Evolutionary conservation across 2,329 filamentous ascomycete species (phyloP).

Genomic region (Ophiostoma ulmi): DNA sequence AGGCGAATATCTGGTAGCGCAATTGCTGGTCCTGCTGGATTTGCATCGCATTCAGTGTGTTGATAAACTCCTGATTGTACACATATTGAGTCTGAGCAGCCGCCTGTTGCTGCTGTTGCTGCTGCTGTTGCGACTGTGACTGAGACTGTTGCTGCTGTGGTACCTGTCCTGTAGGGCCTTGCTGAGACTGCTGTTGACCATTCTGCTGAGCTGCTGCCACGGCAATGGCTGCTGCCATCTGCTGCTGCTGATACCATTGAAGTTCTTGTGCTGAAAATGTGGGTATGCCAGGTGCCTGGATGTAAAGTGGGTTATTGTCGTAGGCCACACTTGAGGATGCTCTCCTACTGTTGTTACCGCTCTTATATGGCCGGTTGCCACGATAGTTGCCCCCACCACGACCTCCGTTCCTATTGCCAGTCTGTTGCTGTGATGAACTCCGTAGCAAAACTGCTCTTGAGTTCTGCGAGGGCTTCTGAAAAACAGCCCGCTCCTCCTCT

Average conservation of each 20-base stretch:
- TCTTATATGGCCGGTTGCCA: conserved; percentile 45
- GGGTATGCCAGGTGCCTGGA: conserved; percentile 37
- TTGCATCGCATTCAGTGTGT: conserved; percentile 33
- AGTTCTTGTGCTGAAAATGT: conserved; percentile 43
- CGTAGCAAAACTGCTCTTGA: conserved; percentile 54
- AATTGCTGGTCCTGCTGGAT: conserved; percentile 40
- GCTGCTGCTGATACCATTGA: conserved; percentile 46
- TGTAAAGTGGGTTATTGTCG: conserved; percentile 44
- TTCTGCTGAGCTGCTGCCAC: conserved; percentile 33
- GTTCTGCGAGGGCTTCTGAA: conserved; percentile 51
- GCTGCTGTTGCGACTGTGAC: conserved; percentile 38
- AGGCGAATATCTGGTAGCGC: conserved; percentile 44
- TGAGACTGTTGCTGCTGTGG: conserved; percentile 41
- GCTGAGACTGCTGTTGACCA: conserved; percentile 34
- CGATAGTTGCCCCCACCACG: conserved; percentile 33
- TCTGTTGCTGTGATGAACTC: conserved; percentile 56
- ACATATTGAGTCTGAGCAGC: conserved; percentile 38
- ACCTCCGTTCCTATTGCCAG: conserved; percentile 38
- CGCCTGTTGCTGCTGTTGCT: conserved; percentile 38
- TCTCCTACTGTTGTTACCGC: conserved; percentile 45
- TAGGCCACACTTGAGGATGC: conserved; percentile 51
- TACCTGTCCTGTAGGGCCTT: conserved; percentile 37
- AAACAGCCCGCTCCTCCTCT: conserved; percentile 61
- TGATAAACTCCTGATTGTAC: conserved; percentile 33
- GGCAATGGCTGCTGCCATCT: conserved; percentile 31